Evolutionary conservation across 148 eudicot species (phyloP).

Genomic region (Cornus controversa): DNA sequence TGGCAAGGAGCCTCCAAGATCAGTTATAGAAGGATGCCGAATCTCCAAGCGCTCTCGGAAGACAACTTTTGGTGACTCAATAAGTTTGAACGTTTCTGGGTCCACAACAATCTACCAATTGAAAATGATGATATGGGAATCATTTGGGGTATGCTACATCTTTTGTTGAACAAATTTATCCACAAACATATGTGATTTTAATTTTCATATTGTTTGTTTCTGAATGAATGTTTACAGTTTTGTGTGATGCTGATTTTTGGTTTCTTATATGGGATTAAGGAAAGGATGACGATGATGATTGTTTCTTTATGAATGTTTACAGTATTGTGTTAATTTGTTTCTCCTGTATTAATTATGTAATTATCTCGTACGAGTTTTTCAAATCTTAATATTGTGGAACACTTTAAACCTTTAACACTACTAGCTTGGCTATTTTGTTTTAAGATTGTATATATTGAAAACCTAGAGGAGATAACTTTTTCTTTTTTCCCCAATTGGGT

Average conservation of each 20-base stretch:
- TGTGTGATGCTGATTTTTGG: background rate
- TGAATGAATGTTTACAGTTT: background rate
- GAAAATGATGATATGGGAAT: conserved; percentile 99
- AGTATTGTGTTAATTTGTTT: too few species aligned
- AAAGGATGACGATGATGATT: too few species aligned
- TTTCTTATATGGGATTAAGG: too few species aligned
- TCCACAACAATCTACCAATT: conserved; percentile 82
- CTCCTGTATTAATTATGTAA: too few species aligned
- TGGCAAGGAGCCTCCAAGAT: conserved; percentile 92
- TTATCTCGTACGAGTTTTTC: background rate
- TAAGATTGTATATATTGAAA: background rate
- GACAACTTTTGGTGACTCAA: conserved; percentile 75
- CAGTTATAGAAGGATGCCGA: conserved; percentile 83
- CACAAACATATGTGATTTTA: background rate
- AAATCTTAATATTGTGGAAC: background rate
- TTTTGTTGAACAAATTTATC: conserved; percentile 1
- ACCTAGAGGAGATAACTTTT: background rate
- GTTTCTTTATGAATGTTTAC: too few species aligned
- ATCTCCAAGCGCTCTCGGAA: conserved; percentile 93
- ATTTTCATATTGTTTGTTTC: background rate
- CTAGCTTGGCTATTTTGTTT: background rate
- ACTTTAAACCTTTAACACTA: background rate
- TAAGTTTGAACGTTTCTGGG: conserved; percentile 83
- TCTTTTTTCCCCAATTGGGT: too few species aligned
- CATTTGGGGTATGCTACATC: conserved; percentile 85